Conservation (phyloP, 2,329 filamentous ascomycete genomes). For the Fusarium haematococcum region DNA sequence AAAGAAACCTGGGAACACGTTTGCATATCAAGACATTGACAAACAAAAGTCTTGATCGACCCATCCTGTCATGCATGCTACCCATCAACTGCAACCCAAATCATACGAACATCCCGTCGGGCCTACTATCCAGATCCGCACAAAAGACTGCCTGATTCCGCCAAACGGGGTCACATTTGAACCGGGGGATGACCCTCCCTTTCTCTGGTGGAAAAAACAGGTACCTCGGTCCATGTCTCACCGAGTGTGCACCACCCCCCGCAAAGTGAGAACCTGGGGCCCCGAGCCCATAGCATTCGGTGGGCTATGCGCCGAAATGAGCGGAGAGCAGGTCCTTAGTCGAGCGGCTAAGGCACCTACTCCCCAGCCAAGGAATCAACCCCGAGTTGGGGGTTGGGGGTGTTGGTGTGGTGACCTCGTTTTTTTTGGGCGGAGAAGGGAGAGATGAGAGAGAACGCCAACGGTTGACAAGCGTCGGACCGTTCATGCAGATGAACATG, state of each 20-base stretch:
- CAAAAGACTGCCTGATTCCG: not conserved
- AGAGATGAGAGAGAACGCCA: not conserved
- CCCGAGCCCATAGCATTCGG: not conserved
- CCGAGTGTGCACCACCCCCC: not conserved
- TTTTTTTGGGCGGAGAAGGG: not conserved
- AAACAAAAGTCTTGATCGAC: not conserved
- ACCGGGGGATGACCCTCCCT: not conserved
- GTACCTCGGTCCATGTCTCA: not conserved
- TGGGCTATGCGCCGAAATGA: slow-evolving; percentile 6
- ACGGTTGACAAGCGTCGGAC: not conserved
- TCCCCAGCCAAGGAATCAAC: not conserved
- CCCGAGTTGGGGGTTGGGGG: slow-evolving; percentile 6
- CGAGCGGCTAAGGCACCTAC: not conserved
- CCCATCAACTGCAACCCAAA: not conserved
- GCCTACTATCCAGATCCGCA: not conserved
- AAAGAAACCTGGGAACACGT: not conserved
- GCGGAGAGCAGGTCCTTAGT: not conserved
- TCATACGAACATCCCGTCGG: not conserved
- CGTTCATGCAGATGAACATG: not conserved
- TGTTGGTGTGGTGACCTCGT: not conserved
- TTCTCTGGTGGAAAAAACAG: not conserved
- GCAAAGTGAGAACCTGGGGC: not conserved
- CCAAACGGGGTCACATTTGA: not conserved
- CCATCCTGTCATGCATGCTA: not conserved
- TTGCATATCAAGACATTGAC: not conserved